Percentiles rank a stretch among this genome's conserved stretches.
Conservation (phyloP, 2,329 filamentous ascomycete species). For the Sordariomycetes sp. region DNA sequence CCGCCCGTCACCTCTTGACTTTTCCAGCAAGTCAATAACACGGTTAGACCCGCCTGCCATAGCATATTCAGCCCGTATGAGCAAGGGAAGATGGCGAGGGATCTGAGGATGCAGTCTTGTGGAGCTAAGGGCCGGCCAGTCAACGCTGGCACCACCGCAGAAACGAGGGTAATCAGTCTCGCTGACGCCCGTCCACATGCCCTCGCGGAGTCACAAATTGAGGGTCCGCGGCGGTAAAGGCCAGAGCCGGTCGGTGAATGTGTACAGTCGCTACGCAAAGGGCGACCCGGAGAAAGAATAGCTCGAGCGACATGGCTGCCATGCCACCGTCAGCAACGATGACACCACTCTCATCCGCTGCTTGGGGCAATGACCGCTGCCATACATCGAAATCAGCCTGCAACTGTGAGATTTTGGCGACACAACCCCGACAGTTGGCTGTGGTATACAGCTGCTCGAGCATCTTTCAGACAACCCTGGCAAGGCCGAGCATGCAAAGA, state of each 20-base stretch:
- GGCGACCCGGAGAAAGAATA: conserved; percentile 22
- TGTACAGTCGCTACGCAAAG: conserved; percentile 12
- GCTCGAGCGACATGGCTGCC: conserved; percentile 6
- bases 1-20: neutral
- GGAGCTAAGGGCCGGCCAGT: neutral
- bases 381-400: neutral
- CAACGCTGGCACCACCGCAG: neutral
- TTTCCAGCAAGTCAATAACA: neutral
- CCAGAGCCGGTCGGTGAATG: neutral
- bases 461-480: neutral
- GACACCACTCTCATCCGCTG: too few species aligned
- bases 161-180: neutral
- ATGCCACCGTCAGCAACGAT: too few species aligned
- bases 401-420: neutral
- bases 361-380: neutral
- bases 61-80: neutral
- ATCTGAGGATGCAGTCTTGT: neutral
- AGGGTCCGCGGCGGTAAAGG: neutral
- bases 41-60: neutral
- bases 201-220: neutral
- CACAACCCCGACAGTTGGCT: neutral
- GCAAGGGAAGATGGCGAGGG: neutral
- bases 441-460: neutral
- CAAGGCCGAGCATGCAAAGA: neutral
- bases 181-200: neutral